Conservation (phyloP, 208 protist genomes). For the Wallacemonas sp. region DNA sequence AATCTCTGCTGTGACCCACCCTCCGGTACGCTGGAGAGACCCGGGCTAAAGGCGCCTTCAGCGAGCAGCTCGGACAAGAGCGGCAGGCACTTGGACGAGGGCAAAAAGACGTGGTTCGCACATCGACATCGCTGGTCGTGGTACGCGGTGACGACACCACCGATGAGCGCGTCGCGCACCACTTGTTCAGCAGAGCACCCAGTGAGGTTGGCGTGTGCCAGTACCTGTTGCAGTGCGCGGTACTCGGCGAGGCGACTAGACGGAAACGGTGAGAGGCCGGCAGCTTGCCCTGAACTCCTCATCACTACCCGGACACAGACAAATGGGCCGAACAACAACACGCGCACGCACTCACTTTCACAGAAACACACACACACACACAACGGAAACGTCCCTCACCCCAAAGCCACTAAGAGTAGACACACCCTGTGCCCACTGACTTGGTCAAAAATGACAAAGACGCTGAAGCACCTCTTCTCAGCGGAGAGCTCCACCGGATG, state of each 20-base stretch:
- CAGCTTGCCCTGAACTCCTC: neutral
- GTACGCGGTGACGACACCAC: constrained; percentile 62
- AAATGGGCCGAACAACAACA: too few relatives aligned
- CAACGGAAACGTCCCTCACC: too few relatives aligned
- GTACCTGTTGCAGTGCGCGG: constrained; percentile 62
- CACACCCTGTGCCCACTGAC: too few relatives aligned
- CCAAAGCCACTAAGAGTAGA: too few relatives aligned
- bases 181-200: constrained; percentile 39
- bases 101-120: constrained; percentile 32
- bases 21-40: constrained; percentile 27
- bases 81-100: constrained; percentile 53
- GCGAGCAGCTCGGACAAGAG: constrained; percentile 39
- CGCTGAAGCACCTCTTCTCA: too few relatives aligned
- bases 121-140: constrained; percentile 13
- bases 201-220: constrained; percentile 45
- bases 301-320: neutral
- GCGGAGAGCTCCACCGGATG: too few relatives aligned
- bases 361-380: too few relatives aligned
- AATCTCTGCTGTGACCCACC: neutral
- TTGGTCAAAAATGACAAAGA: too few relatives aligned
- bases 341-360: too few relatives aligned
- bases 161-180: constrained; percentile 45
- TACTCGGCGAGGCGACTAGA: constrained; percentile 44
- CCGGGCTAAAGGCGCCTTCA: constrained; percentile 61
- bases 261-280: neutral